Evolutionary conservation across 768 basidiomycete genomes (phyloP), one percentile per base, ranked within the genome.

Genomic region (Phylloporus rhodoxanthus): DNA sequence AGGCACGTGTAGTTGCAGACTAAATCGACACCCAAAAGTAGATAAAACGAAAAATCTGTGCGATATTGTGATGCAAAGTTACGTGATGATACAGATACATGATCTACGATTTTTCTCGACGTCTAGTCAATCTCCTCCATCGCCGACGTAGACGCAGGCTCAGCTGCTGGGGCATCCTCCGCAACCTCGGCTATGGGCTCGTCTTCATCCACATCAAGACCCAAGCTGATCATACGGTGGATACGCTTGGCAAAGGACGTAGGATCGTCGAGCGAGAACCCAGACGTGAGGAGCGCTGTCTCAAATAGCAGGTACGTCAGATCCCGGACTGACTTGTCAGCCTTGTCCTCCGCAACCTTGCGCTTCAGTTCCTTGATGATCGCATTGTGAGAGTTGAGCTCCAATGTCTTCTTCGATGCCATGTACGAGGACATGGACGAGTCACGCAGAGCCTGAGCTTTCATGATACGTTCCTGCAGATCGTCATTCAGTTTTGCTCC

Each of bases 351-450:
- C 42, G 89, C 76, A 54, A 97, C 91, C 77, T 96, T 95, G 62
- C 81, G 81, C 79, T 85, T 93, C 64, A 99, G 79, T 75, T 97
- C 94, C 78, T 90, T 92, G 74, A 99, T 76, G 75, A 98, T 95
- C 37, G 89, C 72, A 75, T 97, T 92, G 57, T 67, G 71, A 29
- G 91, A 87, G 81, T 97, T 96, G 57, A 97, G 81, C 75, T 97
- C 95, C 54, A 97, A 81, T 8, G 94, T 96, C 85, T 96, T 96
- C 80, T 94, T 94, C 53, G 86, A 89, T 25, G 91, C 90, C 95
- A 97, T 98, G 80, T 97, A 97, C 21, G 92, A 95, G 21, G 93
- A 96, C 94, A 95, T 95, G 53, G 88, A 91, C 15, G 91, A 90
- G 69, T 95, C 92, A 55, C 92, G 89, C 49, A 95, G 82, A 26